Conservation (phyloP, 2,329 filamentous ascomycete species). For the Cordyceps farinosa region DNA sequence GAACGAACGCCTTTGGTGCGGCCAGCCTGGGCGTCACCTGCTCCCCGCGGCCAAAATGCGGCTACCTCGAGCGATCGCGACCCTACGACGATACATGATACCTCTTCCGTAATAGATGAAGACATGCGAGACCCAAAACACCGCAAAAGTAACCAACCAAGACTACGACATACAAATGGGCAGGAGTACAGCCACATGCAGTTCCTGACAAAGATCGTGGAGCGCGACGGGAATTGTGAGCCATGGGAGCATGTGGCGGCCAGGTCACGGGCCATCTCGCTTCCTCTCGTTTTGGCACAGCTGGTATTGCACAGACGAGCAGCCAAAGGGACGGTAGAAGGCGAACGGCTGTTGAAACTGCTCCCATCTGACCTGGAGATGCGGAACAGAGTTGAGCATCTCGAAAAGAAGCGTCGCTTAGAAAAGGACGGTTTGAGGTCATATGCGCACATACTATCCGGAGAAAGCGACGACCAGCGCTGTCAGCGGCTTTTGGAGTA, state of each 20-base stretch:
- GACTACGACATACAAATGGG: not conserved
- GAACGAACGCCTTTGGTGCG: not conserved
- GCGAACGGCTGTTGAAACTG: slow-evolving; percentile 21
- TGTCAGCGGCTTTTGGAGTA: slow-evolving; percentile 31
- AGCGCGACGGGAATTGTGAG: not conserved
- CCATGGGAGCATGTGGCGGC: slow-evolving; percentile 4
- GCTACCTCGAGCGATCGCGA: not conserved
- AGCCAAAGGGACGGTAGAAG: not conserved
- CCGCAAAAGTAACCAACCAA: not conserved
- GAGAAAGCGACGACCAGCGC: slow-evolving; percentile 29
- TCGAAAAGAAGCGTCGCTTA: slow-evolving; percentile 23
- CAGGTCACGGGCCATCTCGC: not conserved
- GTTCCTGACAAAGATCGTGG: slow-evolving; percentile 3
- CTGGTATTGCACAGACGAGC: not conserved
- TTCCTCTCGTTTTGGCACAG: slow-evolving; percentile 4
- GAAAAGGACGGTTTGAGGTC: slow-evolving; percentile 23
- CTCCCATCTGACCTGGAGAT: slow-evolving; percentile 27
- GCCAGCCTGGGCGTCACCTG: not conserved
- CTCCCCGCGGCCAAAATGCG: not conserved
- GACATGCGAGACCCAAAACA: not conserved
- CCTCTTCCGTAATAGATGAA: not conserved
- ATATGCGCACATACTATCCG: slow-evolving; percentile 30
- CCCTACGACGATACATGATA: not conserved
- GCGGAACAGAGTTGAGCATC: slow-evolving; percentile 22
- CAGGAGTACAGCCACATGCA: slow-evolving; percentile 1